phyloP scores from a whole-genome alignment of 805 yeast species.

The Priceomyces fermenticarens region DNA sequence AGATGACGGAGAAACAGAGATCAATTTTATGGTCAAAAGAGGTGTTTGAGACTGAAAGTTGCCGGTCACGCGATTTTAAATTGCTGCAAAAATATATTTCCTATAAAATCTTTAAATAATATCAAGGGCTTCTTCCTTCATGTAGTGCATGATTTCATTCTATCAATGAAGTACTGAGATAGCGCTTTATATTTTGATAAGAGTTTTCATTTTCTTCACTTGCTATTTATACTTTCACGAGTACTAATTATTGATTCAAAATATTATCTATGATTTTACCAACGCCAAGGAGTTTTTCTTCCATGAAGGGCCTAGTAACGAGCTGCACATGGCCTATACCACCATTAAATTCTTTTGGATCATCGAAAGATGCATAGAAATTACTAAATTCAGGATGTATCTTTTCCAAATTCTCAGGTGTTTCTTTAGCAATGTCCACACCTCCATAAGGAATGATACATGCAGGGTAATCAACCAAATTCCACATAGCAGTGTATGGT shows the following conservation, averaged over 20 bases:
- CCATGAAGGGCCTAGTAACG: conserved; percentile 17
- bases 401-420: conserved; percentile 4
- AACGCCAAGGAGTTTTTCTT: conserved; percentile 7
- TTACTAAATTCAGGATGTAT: conserved; percentile 14
- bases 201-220: no score
- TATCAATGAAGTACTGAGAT: no score
- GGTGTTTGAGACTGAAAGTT: no score
- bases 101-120: no score
- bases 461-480: conserved; percentile 21
- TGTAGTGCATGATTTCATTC: no score
- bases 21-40: no score
- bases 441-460: conserved; percentile 20
- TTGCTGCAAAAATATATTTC: no score
- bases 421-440: conserved; percentile 12
- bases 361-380: conserved; percentile 11
- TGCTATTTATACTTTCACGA: no score
- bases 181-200: no score
- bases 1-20: no score
- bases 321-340: conserved; percentile 16
- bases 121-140: no score
- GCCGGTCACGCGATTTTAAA: no score
- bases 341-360: conserved; percentile 12
- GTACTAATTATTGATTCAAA: not conserved
- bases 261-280: not conserved
- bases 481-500: conserved; percentile 47